These are phyloP conservation scores for Tilletia caries DNA, from an alignment of 1,284 basidiomycete genomes.

Conservation along the genomic window DNA sequence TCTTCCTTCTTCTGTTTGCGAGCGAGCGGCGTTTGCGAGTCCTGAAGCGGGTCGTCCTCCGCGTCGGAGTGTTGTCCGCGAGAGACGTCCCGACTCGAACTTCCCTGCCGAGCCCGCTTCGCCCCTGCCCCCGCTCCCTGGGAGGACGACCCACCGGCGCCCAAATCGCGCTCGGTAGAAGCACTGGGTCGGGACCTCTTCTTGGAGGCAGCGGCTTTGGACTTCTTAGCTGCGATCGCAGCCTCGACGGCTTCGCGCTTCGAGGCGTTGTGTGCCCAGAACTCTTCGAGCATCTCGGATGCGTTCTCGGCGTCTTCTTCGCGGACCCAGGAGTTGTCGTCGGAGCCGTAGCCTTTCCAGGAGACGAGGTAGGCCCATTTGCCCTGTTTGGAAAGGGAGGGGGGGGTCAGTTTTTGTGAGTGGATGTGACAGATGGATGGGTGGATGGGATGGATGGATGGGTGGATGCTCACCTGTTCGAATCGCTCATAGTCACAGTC, in stretches of 20 bases:
- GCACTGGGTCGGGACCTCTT: constrained; percentile 6
- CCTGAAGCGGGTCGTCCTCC: constrained; percentile 17
- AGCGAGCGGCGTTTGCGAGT: constrained; percentile 22
- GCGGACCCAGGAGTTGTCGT: constrained; percentile 37
- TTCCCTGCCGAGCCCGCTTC: not conserved
- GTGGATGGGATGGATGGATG: not conserved
- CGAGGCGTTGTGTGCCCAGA: constrained; percentile 23
- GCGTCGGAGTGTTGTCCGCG: constrained; percentile 16
- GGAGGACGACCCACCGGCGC: not conserved
- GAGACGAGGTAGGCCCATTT: constrained; percentile 41
- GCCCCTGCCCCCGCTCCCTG: not conserved
- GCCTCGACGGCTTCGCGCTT: constrained; percentile 19
- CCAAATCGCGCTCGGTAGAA: not conserved
- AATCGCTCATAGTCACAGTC: constrained; percentile 9
- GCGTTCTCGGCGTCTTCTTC: constrained; percentile 35
- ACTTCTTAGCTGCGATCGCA: constrained; percentile 23
- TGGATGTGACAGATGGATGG: not conserved
- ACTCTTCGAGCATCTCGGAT: constrained; percentile 32
- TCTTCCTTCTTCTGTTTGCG: constrained; percentile 24
- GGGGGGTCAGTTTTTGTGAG: not conserved
- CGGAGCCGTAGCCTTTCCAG: constrained; percentile 37
- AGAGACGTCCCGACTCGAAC: not conserved
- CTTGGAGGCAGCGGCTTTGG: constrained; percentile 18
- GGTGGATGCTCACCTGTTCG: not conserved
- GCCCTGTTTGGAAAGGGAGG: constrained; percentile 9